Evolutionary conservation across 1,284 basidiomycete genomes (phyloP), one percentile per base, ranked within the genome.

Genomic region (Irpex sp.): DNA sequence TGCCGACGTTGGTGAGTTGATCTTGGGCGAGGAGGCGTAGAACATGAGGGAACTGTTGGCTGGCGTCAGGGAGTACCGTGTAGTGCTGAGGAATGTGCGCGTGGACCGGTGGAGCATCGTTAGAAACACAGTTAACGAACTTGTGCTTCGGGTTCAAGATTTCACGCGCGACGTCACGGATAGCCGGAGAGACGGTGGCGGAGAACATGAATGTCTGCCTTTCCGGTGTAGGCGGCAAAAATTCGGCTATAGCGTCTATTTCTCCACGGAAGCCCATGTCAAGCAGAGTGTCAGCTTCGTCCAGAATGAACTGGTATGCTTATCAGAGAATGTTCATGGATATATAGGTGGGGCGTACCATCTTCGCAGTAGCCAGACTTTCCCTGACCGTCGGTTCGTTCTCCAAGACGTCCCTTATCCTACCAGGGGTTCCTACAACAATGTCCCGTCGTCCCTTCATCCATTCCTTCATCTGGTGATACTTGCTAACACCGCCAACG

Each of bases 201-300:
- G 93, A 96, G 79, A 98, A 97, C 66, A 99, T 82, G 81, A 98
- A 92, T 0, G 96, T 98, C 74, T 96, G 94, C 19, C 96, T 87
- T 62, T 88, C 75, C 0, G 86, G 83, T 1, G 80, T 75, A 38
- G 80, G 77, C 15, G 93, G 93, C n/a, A 98, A 80, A 68, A 82
- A 82, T 2, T 79, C 71, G 38, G 86, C 78, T 70, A 98, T 96
- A 1, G 82, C 84, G 47, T 94, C 85, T 55, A 99, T 88, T 68
- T 97, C 96, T 55, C 92, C 86, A 7, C 92, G 86, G 87, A 99
- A 99, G 68, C 97, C 97, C 91, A 98, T 94, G 68, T 98, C 96
- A 51, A 99, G 82, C 11, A 98, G 83, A 0, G 94, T 97, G 75
- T 99, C 97, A 8, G 96, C 96, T 77, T 98, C 97, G 73, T 99